Conservation (phyloP, 2,329 filamentous ascomycete species). For the Cytospora paraplurivora region DNA sequence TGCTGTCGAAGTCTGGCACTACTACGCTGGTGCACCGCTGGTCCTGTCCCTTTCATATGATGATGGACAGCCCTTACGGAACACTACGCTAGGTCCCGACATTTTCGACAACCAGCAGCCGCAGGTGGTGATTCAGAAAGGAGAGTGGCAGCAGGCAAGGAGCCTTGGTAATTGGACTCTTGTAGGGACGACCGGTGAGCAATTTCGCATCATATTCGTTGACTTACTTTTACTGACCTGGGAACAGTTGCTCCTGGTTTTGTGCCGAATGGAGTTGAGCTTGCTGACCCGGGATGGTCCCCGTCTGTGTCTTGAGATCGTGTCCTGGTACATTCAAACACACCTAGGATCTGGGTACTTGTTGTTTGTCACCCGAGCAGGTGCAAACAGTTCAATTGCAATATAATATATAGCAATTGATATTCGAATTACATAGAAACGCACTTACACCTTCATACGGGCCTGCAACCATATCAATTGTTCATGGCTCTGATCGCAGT, state of each 20-base stretch:
- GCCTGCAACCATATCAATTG: too few relatives aligned
- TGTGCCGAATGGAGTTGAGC: constrained; percentile 15
- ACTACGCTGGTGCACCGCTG: constrained; percentile 55
- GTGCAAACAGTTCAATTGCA: too few relatives aligned
- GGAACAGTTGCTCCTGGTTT: constrained; percentile 19
- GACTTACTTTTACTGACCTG: neutral
- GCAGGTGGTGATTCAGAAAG: constrained; percentile 45
- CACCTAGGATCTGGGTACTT: too few relatives aligned
- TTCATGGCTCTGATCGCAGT: too few relatives aligned
- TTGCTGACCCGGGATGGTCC: constrained; percentile 12
- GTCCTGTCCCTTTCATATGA: constrained; percentile 47
- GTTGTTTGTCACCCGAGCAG: too few relatives aligned
- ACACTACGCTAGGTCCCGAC: constrained; percentile 45
- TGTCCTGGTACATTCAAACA: too few relatives aligned
- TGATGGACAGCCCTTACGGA: constrained; percentile 43
- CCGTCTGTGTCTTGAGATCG: constrained; percentile 2
- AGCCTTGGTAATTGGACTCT: constrained; percentile 52
- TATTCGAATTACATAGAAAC: too few relatives aligned
- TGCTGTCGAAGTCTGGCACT: constrained; percentile 54
- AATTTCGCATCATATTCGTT: neutral
- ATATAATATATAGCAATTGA: too few relatives aligned
- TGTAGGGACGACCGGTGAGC: constrained; percentile 40
- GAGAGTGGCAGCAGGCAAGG: constrained; percentile 50
- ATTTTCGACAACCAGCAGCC: constrained; percentile 47
- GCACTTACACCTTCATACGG: too few relatives aligned